Evolutionary conservation across 2,329 filamentous ascomycete species (phyloP), one percentile per base, ranked within the genome.

Genomic region (Mycosphaerella sp.): DNA sequence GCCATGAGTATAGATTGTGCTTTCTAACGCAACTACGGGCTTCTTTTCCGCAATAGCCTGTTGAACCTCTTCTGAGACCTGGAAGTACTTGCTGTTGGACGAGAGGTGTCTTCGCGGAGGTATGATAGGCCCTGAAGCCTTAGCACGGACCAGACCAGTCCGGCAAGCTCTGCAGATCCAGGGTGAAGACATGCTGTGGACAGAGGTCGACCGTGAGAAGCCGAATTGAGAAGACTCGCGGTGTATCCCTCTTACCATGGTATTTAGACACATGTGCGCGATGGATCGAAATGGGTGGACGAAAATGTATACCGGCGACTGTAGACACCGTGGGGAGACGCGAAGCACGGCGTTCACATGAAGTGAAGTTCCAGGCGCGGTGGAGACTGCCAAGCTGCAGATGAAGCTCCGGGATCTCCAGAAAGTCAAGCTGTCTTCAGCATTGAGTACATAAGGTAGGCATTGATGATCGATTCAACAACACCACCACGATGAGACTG

Each of bases 1-100:
- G 52, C 82, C 82, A 71, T 98, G 93, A 1, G 93, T 98, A 70
- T 98, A 97, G 61, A 98, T 97, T 4, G 93, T 95, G 1, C 88
- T 89, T 70, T 98, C 93, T 4, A 98, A 78, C 13, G 91, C 93
- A 9, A 98, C 90, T 3, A 98, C 84, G 0, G 93, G 91, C 62
- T 82, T 84, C 50, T 84, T 82, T 10, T 81, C 79, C 37, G 80
- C 75, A 42, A 96, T 69, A 35, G 90, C 91, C 65, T 89, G 82
- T 46, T 77, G 75, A 10, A 98, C 85, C 70, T 97, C 91, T 44
- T 91, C 85, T 1, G 88, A 90, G 37, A 95, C 75, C 47, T 76
- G 79, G 50, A 94, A 77, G 54, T 72, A 60, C 32, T 50, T 55
- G n/a, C 53, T 55, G 13, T 55, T 54, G 32, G 50, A 43, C 7